Evolutionary conservation across 2,329 filamentous ascomycete genomes (phyloP), one percentile per base, ranked within the genome.

Genomic region (Fonsecaea erecta): DNA sequence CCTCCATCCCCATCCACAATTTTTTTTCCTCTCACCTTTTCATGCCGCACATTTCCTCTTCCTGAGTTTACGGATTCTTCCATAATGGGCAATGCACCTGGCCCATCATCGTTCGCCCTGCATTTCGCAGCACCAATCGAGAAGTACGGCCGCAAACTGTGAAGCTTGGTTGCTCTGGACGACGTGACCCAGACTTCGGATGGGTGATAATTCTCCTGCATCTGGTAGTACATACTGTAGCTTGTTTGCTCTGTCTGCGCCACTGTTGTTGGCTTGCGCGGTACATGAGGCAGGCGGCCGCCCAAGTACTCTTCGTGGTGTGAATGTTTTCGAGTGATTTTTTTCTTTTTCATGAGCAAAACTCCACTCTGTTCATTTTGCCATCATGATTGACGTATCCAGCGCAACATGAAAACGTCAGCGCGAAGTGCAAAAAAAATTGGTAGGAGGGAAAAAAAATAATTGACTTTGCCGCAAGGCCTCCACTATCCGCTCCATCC

Each of bases 101-200:
- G 34, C 60, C 52, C 35, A 43, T 56, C 37, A 43, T 18, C 21
- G 54, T 26, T 56, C 60, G 35, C 11, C 34, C 24, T 37, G 24
- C n/a, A 52, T 26, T 16, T 43, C 9, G 24, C 18, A 24, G 24
- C 24, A 32, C 48, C 48, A 60, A 46, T 43, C 46, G 32, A 40
- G 35, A 34, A 16, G 24, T 11, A 37, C 34, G 7, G 18, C 24
- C 18, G 37, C 58, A 60, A 9, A 16, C n/a, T n/a, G 11, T 9
- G 24, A 21, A 48, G 60, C 37, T 24, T 53, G 30, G 57, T 62
- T 56, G 60, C 60, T 62, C 60, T 56, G 26, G 52, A 26, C 60
- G 52, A 62, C 60, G 52, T 21, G 24, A 48, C 57, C 34, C 18
- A 48, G 43, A 12, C 18, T 48, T 24, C 11, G 43, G 43, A 24